A percentile compares a stretch with the other conserved stretches of the same genome.
phyloP scores from a whole-genome alignment of 2,329 filamentous ascomycete genomes.

The Hypoxylon sp. region DNA sequence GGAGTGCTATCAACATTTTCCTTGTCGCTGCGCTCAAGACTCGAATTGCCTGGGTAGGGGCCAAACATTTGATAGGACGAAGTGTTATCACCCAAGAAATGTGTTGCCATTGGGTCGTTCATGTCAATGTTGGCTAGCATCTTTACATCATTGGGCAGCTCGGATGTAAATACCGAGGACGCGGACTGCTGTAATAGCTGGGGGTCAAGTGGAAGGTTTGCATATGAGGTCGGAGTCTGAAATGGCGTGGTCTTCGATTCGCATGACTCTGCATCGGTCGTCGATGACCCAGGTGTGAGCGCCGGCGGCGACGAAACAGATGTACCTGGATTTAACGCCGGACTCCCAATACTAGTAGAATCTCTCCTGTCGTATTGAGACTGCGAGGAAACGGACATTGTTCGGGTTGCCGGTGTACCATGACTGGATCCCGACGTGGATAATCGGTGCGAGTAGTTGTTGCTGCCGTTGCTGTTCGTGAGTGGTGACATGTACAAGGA shows the following conservation, averaged over 20 bases:
- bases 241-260: conserved; percentile 43
- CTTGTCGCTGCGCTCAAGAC: conserved; percentile 10
- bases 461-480: conserved; percentile 33
- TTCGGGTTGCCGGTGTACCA: conserved; percentile 34
- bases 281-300: conserved; percentile 44
- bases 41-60: conserved; percentile 29
- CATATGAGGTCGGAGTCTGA: conserved; percentile 47
- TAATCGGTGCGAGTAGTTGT: conserved; percentile 15
- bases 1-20: conserved; percentile 4
- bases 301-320: conserved; percentile 45
- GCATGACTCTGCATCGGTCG: conserved; percentile 38
- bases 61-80: conserved; percentile 41
- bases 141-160: conserved; percentile 57
- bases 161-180: conserved; percentile 57
- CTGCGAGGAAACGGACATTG: conserved; percentile 37
- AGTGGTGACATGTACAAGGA: conserved; percentile 48
- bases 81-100: conserved; percentile 44
- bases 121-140: conserved; percentile 55
- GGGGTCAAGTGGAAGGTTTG: conserved; percentile 43
- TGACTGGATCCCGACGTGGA: conserved; percentile 28
- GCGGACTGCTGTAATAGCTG: conserved; percentile 45
- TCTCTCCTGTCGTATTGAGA: conserved; percentile 38
- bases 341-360: conserved; percentile 29
- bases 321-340: conserved; percentile 28
- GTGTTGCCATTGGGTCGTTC: conserved; percentile 47